These are phyloP conservation scores for Platismatia glauca DNA, from an alignment of 495 filamentous ascomycete species.

Conservation along the genomic window DNA sequence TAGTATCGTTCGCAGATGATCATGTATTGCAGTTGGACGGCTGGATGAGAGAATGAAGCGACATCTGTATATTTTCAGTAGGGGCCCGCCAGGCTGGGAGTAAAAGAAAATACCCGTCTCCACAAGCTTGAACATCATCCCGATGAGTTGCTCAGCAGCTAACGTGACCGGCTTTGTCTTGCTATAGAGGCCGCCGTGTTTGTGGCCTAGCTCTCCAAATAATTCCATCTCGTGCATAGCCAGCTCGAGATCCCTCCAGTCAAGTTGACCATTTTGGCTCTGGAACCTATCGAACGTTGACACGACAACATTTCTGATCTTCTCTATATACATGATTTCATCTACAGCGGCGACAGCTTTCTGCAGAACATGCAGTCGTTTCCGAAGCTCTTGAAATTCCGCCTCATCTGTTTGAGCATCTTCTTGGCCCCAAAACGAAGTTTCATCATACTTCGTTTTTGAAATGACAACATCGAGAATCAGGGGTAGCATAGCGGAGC, in stretches of 20 bases:
- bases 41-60: constrained; percentile 76
- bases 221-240: constrained; percentile 94
- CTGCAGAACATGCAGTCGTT: constrained; percentile 77
- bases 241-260: constrained; percentile 93
- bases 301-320: constrained; percentile 72
- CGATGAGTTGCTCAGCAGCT: constrained; percentile 66
- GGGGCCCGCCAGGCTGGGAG: constrained; percentile 1
- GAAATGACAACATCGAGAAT: constrained; percentile 83
- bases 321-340: constrained; percentile 73
- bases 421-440: constrained; percentile 85
- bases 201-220: constrained; percentile 89
- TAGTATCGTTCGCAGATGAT: constrained; percentile 92
- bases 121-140: constrained; percentile 91
- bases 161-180: constrained; percentile 70
- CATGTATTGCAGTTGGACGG: constrained; percentile 93
- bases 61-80: constrained; percentile 50
- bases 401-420: constrained; percentile 94
- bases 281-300: constrained; percentile 71
- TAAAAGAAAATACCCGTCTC: constrained; percentile 59
- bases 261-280: constrained; percentile 59
- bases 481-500: constrained; percentile 68
- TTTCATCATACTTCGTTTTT: constrained; percentile 97
- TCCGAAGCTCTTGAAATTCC: constrained; percentile 93
- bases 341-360: constrained; percentile 82
- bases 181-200: constrained; percentile 67